Evolutionary conservation across 768 basidiomycete genomes (phyloP), one percentile per base, ranked within the genome.

Genomic region (Boletus insuetus): DNA sequence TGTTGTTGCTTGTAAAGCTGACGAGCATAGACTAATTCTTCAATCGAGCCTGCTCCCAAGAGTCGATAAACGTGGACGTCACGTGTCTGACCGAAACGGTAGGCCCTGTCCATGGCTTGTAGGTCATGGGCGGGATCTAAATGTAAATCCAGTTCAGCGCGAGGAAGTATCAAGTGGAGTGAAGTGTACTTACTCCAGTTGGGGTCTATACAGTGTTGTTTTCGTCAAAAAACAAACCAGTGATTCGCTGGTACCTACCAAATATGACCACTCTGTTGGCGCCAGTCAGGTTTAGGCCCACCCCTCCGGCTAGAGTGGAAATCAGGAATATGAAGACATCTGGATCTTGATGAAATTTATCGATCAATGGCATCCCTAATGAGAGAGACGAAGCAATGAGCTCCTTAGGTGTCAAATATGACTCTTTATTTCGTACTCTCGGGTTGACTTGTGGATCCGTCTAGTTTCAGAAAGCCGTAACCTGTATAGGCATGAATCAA

Each of bases 231-330:
- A 46, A 2, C 2, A 45, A 46, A 29, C 49, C 40, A 54, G 46
- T 13, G 34, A 49, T 58, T 20, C 24, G 37, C 38, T 46, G 4
- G 38, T 44, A 54, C 82, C 62, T 58, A 86, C 87, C 89, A 67
- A 96, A 93, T 40, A 94, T 89, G 26, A 94, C 89, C 20, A 97
- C 96, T 72, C 91, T 94, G 67, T 98, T 98, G 4, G 96, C 94
- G 4, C 88, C 88, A 16, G 91, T 93, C 45, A 97, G 72, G 66
- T 95, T 97, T 43, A 97, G 74, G 3, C 94, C 94, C 6, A 91
- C 92, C 3, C 94, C 95, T 1, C 95, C 95, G 3, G 94, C 93
- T 49, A 92, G 75, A 0, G 93, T 97, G 6, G 92, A 94, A 52
- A 97, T 94, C 49, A 96, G 75, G 68, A 96, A 93, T 40, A 94